Conservation (phyloP, 129 eudicot species). For the Tagetes erecta region DNA sequence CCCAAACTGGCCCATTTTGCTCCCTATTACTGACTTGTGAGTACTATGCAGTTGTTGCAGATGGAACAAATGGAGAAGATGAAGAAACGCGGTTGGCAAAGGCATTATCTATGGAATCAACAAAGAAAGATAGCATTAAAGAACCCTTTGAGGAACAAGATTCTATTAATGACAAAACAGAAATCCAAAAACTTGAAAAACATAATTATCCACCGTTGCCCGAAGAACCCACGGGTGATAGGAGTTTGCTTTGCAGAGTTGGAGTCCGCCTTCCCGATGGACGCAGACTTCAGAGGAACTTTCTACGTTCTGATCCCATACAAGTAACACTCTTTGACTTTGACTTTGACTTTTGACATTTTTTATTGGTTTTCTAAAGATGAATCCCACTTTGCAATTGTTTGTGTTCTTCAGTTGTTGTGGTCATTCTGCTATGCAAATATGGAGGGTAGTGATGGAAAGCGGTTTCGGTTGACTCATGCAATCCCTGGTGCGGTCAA, state of each 20-base stretch:
- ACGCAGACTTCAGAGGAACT: slow-evolving; percentile 88
- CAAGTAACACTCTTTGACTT: slow-evolving; percentile 48
- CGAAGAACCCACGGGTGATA: slow-evolving; percentile 80
- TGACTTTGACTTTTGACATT: neutral
- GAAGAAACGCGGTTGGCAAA: slow-evolving; percentile 60
- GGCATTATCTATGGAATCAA: slow-evolving; percentile 70
- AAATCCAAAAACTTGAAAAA: slow-evolving; percentile 34
- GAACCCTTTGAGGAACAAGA: slow-evolving; percentile 39
- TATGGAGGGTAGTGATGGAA: slow-evolving; percentile 50
- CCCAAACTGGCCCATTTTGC: neutral
- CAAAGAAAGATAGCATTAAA: slow-evolving; percentile 28
- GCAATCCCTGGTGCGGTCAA: slow-evolving; percentile 73
- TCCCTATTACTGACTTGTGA: neutral
- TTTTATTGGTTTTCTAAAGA: neutral
- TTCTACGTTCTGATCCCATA: slow-evolving; percentile 67
- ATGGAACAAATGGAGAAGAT: slow-evolving; percentile 61
- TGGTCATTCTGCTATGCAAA: slow-evolving; percentile 81
- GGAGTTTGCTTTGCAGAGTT: slow-evolving; percentile 73
- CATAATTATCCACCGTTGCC: slow-evolving; percentile 76
- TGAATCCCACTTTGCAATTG: neutral
- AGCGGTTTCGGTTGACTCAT: slow-evolving; percentile 56
- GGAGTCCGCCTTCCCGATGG: slow-evolving; percentile 95
- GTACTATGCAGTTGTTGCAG: slow-evolving; percentile 37
- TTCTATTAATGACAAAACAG: slow-evolving; percentile 31
- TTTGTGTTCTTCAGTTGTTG: slow-evolving; percentile 48